Base-by-base conservation (phyloP, 2,329 filamentous ascomycete genomes). In the Ophiostoma quercus region DNA sequence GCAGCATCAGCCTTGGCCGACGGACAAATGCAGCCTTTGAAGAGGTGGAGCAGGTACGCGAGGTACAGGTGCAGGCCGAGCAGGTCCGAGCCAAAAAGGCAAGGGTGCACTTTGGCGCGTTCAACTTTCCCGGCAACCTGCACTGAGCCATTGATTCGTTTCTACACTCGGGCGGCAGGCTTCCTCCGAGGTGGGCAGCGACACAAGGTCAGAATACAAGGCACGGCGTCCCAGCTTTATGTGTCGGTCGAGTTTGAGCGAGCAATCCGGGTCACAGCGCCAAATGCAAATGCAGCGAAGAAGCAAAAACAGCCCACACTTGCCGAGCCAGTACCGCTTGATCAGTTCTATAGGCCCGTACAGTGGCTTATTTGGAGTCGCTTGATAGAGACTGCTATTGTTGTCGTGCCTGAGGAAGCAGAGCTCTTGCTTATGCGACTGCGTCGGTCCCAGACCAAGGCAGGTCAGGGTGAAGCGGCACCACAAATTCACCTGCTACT, bases 341-440 rank as follows among this genome's bases (percentile, higher is more conserved):
- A 29, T 29, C 54, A 60, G 22, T 60, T 60, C 22, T 60, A 60
- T 25, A 22, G 22, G 8, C 73, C 25, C 25, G 25, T 29, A 2
- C 25, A 29, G 25, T 29, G 25, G 25, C 25, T 29, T 1, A 1
- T 29, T 29, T 29, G 25, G 25, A 29, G 25, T 2, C 25, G 73
- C 0, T 19, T 73, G 0, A 78, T 78, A 0, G 74, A 84, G 7
- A 82, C 79, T 0, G 88, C 83, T 0, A 72, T 91, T 0, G 75
- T 91, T 1, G 74, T 91, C 1, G 86, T 85, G 39, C 85, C 88
- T 0, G 88, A 91, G 72, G 89, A 91, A 75, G 87, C 83, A 0
- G 86, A 91, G 70, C 65, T 74, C 0, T 72, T 90, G 0, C 80
- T 91, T 54, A 32, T 1, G 37, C 67, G 1, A 68, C 3, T 54